Evolutionary conservation across 371 early-diverging fungal species (phyloP).

Genomic region (Rhizopus sp.): DNA sequence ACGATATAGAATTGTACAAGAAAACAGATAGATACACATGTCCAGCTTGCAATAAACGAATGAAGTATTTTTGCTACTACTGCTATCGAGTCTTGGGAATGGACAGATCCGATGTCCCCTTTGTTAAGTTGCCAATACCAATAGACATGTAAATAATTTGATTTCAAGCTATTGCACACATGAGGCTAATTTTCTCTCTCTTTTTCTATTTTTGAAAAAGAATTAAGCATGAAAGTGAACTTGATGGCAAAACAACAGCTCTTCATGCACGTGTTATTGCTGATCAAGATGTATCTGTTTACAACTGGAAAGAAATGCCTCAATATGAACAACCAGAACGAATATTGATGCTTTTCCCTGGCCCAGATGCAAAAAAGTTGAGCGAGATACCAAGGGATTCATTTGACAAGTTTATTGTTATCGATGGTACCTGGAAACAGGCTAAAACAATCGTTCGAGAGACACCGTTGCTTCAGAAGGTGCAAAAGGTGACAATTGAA

Average conservation of each 20-base stretch:
- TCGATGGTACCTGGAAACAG: conserved; percentile 95
- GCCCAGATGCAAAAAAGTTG: conserved; percentile 69
- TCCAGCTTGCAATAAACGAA: conserved; percentile 58
- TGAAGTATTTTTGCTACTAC: conserved; percentile 76
- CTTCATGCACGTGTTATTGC: conserved; percentile 85
- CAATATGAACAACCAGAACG: conserved; percentile 66
- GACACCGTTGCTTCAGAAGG: conserved; percentile 43
- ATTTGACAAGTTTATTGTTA: conserved; percentile 80
- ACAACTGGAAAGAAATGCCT: conserved; percentile 56
- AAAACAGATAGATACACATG: conserved; percentile 51
- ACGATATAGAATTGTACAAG: conserved; percentile 36
- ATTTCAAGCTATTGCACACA: background rate
- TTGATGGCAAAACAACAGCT: conserved; percentile 85
- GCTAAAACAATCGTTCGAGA: conserved; percentile 72
- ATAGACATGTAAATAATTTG: conserved; percentile 66
- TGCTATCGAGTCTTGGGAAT: conserved; percentile 63
- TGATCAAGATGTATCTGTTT: conserved; percentile 65
- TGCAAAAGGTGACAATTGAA: conserved; percentile 62
- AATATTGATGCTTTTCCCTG: conserved; percentile 86
- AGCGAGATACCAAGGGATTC: conserved; percentile 58
- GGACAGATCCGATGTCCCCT: conserved; percentile 58
- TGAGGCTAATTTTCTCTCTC: background rate
- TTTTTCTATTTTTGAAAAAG: conserved; percentile 29
- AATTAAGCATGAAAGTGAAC: conserved; percentile 80
- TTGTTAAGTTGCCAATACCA: conserved; percentile 72